Conservation (phyloP, 345 rosid genomes). For the Ceriops decandra region DNA sequence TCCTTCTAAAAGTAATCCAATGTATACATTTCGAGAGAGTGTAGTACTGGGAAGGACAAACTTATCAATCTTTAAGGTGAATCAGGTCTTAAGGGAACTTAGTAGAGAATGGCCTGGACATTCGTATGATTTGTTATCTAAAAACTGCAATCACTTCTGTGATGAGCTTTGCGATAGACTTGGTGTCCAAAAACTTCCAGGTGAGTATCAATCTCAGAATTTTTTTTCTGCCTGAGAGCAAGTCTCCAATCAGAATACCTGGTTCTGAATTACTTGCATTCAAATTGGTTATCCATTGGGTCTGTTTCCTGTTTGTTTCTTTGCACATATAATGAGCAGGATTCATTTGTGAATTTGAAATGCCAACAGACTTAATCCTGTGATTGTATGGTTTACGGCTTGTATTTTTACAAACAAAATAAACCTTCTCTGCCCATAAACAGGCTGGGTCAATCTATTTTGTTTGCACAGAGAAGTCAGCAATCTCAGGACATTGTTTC, state of each 20-base stretch:
- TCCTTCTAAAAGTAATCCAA: constrained; percentile 77
- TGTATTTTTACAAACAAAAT: no score
- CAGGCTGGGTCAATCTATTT: neutral
- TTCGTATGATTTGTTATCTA: constrained; percentile 70
- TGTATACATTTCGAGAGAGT: constrained; percentile 80
- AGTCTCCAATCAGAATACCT: neutral
- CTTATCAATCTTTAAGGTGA: constrained; percentile 56
- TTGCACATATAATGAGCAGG: neutral
- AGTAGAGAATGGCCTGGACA: constrained; percentile 86
- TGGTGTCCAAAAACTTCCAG: constrained; percentile 92
- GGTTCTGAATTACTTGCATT: constrained; percentile 2
- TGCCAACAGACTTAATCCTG: neutral
- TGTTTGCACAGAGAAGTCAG: neutral
- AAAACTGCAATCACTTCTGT: constrained; percentile 96
- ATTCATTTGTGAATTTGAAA: neutral
- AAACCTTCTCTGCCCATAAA: no score
- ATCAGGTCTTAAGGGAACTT: constrained; percentile 75
- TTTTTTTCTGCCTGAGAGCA: neutral
- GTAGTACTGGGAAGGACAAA: constrained; percentile 69
- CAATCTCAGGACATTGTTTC: neutral
- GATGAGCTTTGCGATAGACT: constrained; percentile 78
- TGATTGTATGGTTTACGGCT: no score
- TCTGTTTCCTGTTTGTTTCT: neutral
- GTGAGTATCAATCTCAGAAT: constrained; percentile 26
- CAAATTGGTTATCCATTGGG: neutral